Evolutionary conservation across 2,329 filamentous ascomycete genomes (phyloP), one percentile per base, ranked within the genome.

Genomic region (Knufia fluminis): DNA sequence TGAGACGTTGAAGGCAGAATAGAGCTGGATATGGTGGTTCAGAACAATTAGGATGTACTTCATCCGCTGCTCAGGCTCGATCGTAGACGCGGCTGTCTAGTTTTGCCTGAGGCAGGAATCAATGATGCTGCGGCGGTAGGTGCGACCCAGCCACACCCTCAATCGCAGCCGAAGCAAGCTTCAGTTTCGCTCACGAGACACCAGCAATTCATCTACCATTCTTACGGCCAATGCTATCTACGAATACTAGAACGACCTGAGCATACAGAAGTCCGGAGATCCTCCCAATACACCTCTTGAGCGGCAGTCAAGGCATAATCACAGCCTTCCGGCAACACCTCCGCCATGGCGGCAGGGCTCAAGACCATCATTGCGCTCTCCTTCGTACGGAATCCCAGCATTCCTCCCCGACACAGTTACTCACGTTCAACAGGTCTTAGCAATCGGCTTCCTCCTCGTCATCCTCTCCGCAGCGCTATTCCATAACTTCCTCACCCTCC

Each of bases 281-380:
- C n/a, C n/a, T n/a, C n/a, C n/a, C n/a, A n/a, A n/a, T n/a, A n/a
- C n/a, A n/a, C n/a, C n/a, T n/a, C n/a, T n/a, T n/a, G n/a, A n/a
- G n/a, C n/a, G n/a, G n/a, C n/a, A n/a, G n/a, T n/a, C n/a, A n/a
- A n/a, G n/a, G n/a, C n/a, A n/a, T n/a, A 40, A 28, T 12, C 12
- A 28, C 26, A 28, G 26, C 26, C 26, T 36, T 12, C 14, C 26
- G 10, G 17, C 17, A 20, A 3, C 22, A 32, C 50, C 50, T 53
- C 50, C 43, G 64, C 57, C 61, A 76, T 72, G 72, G 79, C 86
- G 75, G 89, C 92, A 61, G 92, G 92, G 67, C 83, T 98, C 64
- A 97, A 96, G 74, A 98, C 92, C 60, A 98, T 98, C 71, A 98
- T 98, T 70, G 88, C 87, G 57, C 86, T 98, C 61, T 97, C 92